Base-by-base conservation (phyloP, 345 rosid genomes). In the Eucalyptus virginea region DNA sequence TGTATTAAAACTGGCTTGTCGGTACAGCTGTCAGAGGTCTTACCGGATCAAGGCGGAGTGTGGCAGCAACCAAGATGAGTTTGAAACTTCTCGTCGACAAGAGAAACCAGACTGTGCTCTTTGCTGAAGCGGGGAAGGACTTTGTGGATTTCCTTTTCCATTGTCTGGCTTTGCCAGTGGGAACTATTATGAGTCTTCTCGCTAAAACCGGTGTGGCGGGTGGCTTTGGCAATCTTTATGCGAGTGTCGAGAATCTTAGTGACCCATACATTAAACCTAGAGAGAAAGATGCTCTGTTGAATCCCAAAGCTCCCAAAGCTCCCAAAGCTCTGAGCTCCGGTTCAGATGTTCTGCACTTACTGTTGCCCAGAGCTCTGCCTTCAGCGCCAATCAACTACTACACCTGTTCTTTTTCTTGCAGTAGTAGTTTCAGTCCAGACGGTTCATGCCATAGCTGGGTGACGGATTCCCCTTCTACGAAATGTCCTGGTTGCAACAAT, bases 151-250 rank as follows among this genome's bases (percentile, higher is more conserved):
- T 89, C 87, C 42, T 89, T 44, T 87, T 72, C 87, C 42, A 87
- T 83, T 8, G 89, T 5, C 52, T 83, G 44, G 87, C 89, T 45
- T 72, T 92, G 88, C 93, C 91, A 8, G 11, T 93, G 13, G 91
- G 89, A 24, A 51, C 88, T 4, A 86, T 91, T 5, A 48, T 87
- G 1, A 69, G 80, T 72, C 87, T 88, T 34, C 34, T 90, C 32
- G 7, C 17, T 7, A n/a, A 86, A 9, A 7, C 28, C 6, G 72
- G 44, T 24, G 37, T 56, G 90, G 88, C 28, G 18, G 91, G 88
- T 13, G 30, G 89, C 47, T 23, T 90, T 48, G 86, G 91, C 28
- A 90, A 85, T 45, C 32, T 88, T 47, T 88, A 90, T 40, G 26
- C 8, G 24, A 51, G 90, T 28, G 21, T 88, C 51, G 47, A 80